Evolutionary conservation across 2,329 filamentous ascomycete genomes (phyloP).

Genomic region (Ustulina deusta): DNA sequence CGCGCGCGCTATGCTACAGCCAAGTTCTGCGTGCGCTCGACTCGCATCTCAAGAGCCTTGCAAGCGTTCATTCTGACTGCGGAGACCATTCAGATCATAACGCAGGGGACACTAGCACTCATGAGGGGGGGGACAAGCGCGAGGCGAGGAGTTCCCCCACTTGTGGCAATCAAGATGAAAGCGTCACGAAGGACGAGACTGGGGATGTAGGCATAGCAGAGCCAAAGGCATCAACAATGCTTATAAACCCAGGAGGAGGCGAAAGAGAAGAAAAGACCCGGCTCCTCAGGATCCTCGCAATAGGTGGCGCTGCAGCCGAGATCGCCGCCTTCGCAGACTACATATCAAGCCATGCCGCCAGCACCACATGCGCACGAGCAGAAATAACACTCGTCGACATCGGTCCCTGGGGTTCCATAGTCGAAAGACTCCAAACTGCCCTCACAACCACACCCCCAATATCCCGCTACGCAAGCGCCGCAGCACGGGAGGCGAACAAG

Average conservation of each 20-base stretch:
- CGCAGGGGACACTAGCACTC: not conserved
- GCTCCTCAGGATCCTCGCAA: constrained; percentile 57
- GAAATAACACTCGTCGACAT: constrained; percentile 80
- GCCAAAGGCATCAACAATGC: not conserved
- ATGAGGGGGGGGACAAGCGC: not conserved
- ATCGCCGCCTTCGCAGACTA: constrained; percentile 66
- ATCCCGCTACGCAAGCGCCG: constrained; percentile 65
- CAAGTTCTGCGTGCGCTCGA: constrained; percentile 60
- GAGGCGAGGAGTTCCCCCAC: not conserved
- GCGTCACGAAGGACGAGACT: not conserved
- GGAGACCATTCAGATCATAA: not conserved
- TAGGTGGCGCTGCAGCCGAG: constrained; percentile 72
- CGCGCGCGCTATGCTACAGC: constrained; percentile 85
- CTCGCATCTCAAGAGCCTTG: constrained; percentile 30
- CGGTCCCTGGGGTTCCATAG: constrained; percentile 78
- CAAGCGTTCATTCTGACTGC: not conserved
- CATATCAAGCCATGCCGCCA: constrained; percentile 44
- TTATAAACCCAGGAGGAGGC: not conserved
- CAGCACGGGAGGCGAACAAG: constrained; percentile 58
- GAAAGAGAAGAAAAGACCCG: constrained; percentile 12
- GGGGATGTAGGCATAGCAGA: not conserved
- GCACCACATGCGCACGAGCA: constrained; percentile 40
- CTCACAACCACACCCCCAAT: constrained; percentile 65
- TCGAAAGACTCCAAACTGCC: constrained; percentile 66
- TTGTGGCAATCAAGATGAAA: not conserved